Conservation (phyloP, 768 basidiomycete genomes). For the Tulasnella sp. region DNA sequence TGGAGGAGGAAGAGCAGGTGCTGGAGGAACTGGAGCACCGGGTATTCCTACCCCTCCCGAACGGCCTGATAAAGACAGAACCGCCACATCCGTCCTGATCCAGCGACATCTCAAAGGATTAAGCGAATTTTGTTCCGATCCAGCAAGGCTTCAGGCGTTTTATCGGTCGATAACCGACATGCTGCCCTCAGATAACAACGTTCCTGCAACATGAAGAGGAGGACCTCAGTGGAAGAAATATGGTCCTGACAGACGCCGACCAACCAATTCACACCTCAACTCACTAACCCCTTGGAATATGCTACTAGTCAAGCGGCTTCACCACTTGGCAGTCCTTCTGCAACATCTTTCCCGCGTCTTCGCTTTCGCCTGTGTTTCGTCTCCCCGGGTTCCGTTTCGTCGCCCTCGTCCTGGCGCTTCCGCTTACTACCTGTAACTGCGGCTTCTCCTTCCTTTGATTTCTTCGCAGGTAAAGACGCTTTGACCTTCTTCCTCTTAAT, state of each 20-base stretch:
- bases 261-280: background rate
- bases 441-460: background rate
- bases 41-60: background rate
- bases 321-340: background rate
- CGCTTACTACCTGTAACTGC: background rate
- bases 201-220: background rate
- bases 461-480: background rate
- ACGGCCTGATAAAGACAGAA: conserved; percentile 49
- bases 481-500: conserved; percentile 72
- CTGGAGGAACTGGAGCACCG: conserved; percentile 24
- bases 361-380: conserved; percentile 12
- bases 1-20: conserved; percentile 45
- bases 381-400: conserved; percentile 4
- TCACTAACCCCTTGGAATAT: background rate
- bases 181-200: conserved; percentile 31
- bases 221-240: background rate
- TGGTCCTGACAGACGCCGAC: background rate
- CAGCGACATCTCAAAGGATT: conserved; percentile 34
- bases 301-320: background rate
- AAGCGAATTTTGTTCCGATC: conserved; percentile 57
- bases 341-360: background rate
- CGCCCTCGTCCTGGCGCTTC: background rate
- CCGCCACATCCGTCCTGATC: conserved; percentile 33
- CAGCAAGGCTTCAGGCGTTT: conserved; percentile 47
- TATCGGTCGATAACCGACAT: conserved; percentile 63